Evolutionary conservation across 2,329 filamentous ascomycete genomes (phyloP), one percentile per base, ranked within the genome.

Genomic region (Sordariomycetes sp.): DNA sequence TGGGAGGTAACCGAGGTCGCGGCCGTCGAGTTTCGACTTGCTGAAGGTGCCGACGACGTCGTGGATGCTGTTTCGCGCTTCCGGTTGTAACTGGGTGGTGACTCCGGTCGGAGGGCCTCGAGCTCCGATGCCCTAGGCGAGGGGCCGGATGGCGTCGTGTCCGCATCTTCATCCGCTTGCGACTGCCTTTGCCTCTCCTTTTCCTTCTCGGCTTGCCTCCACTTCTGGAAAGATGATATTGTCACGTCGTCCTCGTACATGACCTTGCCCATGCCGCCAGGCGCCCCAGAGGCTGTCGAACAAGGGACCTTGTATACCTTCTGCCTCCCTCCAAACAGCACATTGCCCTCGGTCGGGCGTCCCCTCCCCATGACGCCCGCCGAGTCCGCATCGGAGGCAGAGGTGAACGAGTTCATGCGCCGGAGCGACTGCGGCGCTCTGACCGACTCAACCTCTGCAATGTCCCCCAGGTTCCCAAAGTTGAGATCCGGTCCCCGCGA

Each of bases 311-410:
- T 91, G 70, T 95, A 97, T 42, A 97, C 86, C 73, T 97, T 97
- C 68, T 97, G 94, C 52, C 94, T 84, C 17, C 94, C 94, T 58
- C 94, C 94, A 70, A 99, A 99, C 58, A 99, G 71, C 63, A 89
- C 87, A 67, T 97, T 99, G 52, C 92, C 90, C 66, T 97, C 92
- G 1, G 82, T 85, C 0, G 89, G 90, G 63, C 91, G 86, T 8
- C 86, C 77, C 55, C 94, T 80, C 64, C 77, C 86, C 87, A 97
- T 92, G n/a, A 97, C 79, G 68, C 87, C 90, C 1, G 35, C 8
- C 6, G 55, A 53, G 24, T 86, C 84, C 39, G 85, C 79, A 61
- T 95, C 90, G 59, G 95, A 90, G 1, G 80, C 84, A 4, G 79
- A 79, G 51, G 76, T 75, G 63, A 81, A 88, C 0, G 89, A 90